phyloP scores from a whole-genome alignment of 192 early-diverging fungal species.

The Geranomyces michiganensis region DNA sequence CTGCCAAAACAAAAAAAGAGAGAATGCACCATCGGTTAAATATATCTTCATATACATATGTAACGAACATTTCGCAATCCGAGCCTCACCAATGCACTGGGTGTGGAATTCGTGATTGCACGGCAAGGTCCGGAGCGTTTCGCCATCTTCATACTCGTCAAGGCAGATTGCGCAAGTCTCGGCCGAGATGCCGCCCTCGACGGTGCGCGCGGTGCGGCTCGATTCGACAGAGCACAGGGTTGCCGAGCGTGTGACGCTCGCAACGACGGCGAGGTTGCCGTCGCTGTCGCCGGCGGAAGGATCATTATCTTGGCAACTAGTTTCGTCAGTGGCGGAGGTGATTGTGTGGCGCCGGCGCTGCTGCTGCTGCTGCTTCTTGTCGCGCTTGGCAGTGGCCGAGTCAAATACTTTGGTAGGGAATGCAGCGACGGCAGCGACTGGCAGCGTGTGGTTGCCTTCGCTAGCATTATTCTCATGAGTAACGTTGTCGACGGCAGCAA shows the following conservation, averaged over 20 bases:
- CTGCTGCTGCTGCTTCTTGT: conserved; percentile 5
- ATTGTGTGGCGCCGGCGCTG: background rate
- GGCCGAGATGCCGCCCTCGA: conserved; percentile 16
- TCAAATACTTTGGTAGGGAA: conserved; percentile 22
- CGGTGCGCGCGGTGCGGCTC: background rate
- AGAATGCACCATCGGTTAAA: too few species aligned
- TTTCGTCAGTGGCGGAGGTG: background rate
- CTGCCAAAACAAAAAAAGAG: conserved; percentile 3
- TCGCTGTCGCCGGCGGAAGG: background rate
- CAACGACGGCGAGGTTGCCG: background rate
- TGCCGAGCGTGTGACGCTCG: background rate
- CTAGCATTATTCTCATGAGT: background rate
- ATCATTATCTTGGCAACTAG: background rate
- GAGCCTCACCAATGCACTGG: conserved; percentile 61
- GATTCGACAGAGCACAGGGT: conserved; percentile 5
- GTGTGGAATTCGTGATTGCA: conserved; percentile 68
- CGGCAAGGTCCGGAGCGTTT: conserved; percentile 56
- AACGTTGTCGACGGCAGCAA: background rate
- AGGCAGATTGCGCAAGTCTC: conserved; percentile 72
- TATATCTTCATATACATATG: background rate
- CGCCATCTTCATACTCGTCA: conserved; percentile 65
- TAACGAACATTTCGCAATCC: background rate
- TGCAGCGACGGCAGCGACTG: background rate
- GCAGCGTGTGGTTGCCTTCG: background rate
- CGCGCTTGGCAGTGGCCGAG: background rate